These are phyloP conservation scores for Microbotryomycetes sp. DNA, from an alignment of 1,284 basidiomycete species.

Conservation along the genomic window DNA sequence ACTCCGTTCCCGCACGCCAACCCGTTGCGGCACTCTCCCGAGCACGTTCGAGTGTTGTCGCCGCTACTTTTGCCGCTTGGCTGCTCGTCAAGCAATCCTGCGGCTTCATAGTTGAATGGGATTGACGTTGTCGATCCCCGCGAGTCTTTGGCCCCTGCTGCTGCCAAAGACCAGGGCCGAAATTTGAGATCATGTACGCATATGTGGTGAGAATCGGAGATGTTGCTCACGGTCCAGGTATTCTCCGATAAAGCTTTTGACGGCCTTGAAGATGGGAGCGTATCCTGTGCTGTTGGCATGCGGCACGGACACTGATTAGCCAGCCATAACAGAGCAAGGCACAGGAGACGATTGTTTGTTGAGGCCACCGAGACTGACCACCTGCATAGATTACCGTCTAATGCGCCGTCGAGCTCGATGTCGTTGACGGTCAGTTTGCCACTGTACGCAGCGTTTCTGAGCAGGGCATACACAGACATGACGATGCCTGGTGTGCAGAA, in stretches of 20 bases:
- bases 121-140: constrained; percentile 19
- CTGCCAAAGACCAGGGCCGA: no score
- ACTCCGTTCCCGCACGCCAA: no score
- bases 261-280: constrained; percentile 32
- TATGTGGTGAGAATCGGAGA: no score
- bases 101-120: constrained; percentile 25
- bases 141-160: not conserved
- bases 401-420: constrained; percentile 39
- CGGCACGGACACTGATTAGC: not conserved
- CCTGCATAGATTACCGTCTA: constrained; percentile 43
- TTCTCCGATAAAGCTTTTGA: constrained; percentile 34
- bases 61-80: not conserved
- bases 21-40: not conserved
- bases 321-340: not conserved
- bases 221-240: constrained; percentile 22
- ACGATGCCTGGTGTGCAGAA: constrained; percentile 39
- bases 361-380: constrained; percentile 12
- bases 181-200: no score
- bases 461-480: constrained; percentile 42
- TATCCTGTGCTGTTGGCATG: constrained; percentile 35
- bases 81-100: constrained; percentile 5
- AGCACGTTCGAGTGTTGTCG: not conserved
- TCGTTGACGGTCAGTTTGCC: constrained; percentile 36
- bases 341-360: not conserved
- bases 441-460: constrained; percentile 35